Base-by-base conservation (phyloP, 2,329 filamentous ascomycete genomes). In the Microdochium nivale region DNA sequence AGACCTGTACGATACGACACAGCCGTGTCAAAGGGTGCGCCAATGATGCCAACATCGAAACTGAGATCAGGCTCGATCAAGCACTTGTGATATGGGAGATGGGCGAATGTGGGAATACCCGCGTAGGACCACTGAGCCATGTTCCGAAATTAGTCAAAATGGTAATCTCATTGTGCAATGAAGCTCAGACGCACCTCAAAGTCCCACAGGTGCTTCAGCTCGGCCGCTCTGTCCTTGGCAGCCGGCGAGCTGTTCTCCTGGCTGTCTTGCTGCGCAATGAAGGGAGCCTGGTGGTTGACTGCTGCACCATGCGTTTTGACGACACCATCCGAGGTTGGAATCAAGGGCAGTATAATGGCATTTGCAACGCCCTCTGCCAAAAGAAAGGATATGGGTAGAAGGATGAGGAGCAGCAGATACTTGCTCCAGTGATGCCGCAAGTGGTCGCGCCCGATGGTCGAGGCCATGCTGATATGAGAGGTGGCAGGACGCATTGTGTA, bases 31-130 rank as follows among this genome's bases (percentile, higher is more conserved):
- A 89, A 89, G 0, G 86, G 86, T 1, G 79, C 83, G 5, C 86
- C 86, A 52, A 90, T 75, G 52, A 90, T 79, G 53, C 78, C 86
- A 59, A 90, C 87, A 63, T 90, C 86, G 61, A 81, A 89, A 14
- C 70, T 69, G 61, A 81, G 78, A 25, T 76, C 70, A 1, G 84
- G 84, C 48, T 78, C 78, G n/a, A 81, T 80, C 35, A 90, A 73
- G 59, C 86, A 90, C 62, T 84, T 87, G 55, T 80, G 74, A 57
- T 88, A 75, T 59, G 80, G 75, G 27, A 89, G 74, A 60, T 89
- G 87, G 37, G 85, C 87, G 66, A 89, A 90, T 35, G 83, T 83
- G 50, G 83, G 83, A 56, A 94, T 87, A 53, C 88, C 88, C 25
- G 79, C 78, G 65, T 89, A 94, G 1, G 75, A 76, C 81, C 81